These are phyloP conservation scores for Arthrobotrys musiformis DNA, from an alignment of 2,329 filamentous ascomycete genomes.

Conservation along the genomic window DNA sequence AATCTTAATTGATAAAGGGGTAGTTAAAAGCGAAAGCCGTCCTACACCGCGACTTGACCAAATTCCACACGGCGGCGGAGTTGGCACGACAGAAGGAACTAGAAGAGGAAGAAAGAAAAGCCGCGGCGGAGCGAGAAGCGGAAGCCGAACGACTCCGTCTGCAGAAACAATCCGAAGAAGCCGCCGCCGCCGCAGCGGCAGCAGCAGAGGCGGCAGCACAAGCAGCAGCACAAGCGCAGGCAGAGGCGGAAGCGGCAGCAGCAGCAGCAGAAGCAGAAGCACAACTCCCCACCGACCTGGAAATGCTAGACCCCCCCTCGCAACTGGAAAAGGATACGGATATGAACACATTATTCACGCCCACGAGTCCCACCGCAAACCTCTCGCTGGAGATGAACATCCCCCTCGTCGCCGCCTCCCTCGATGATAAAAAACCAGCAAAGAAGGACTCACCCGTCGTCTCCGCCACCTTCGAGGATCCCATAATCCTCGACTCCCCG, in stretches of 20 bases:
- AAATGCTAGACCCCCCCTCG: constrained; percentile 23
- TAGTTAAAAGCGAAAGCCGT: constrained; percentile 58
- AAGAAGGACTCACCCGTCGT: too few relatives aligned
- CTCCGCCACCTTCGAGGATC: constrained; percentile 36
- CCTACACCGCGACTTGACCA: constrained; percentile 57
- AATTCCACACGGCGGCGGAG: constrained; percentile 55
- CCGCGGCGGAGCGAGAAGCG: constrained; percentile 43
- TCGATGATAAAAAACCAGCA: neutral
- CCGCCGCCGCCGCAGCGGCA: neutral
- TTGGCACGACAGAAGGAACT: constrained; percentile 53
- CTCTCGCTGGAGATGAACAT: constrained; percentile 44
- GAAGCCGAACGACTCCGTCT: constrained; percentile 43
- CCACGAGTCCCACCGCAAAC: neutral
- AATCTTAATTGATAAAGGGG: neutral
- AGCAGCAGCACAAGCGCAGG: neutral
- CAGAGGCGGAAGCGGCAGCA: neutral
- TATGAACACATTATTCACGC: constrained; percentile 44
- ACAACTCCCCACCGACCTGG: constrained; percentile 26
- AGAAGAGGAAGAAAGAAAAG: constrained; percentile 54
- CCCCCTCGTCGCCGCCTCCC: constrained; percentile 21
- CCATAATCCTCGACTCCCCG: constrained; percentile 45
- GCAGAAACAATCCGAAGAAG: constrained; percentile 49
- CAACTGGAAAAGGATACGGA: constrained; percentile 21
- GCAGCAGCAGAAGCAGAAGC: neutral
- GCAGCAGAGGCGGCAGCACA: neutral